phyloP scores from a whole-genome alignment of 805 yeast species.

The Yamadazyma sp. region DNA sequence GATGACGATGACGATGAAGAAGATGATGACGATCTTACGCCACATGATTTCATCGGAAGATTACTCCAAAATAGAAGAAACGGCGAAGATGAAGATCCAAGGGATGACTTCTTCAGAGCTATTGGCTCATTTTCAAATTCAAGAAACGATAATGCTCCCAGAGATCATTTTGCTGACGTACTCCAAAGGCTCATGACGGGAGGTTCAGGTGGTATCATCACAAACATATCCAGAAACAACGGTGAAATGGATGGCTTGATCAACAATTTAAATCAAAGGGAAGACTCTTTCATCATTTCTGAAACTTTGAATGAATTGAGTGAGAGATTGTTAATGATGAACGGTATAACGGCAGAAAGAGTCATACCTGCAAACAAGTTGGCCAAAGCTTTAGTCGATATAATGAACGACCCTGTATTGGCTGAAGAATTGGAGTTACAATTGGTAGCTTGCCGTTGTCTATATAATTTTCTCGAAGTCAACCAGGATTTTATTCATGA shows the following conservation, averaged over 20 bases:
- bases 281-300: slow-evolving; percentile 58
- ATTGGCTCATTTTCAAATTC: slow-evolving; percentile 18
- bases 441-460: slow-evolving; percentile 77
- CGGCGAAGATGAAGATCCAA: slow-evolving; percentile 16
- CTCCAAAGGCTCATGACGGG: slow-evolving; percentile 34
- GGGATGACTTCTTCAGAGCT: slow-evolving; percentile 24
- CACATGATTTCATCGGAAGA: slow-evolving; percentile 20
- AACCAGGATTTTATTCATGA: slow-evolving; percentile 60
- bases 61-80: slow-evolving; percentile 14
- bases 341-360: slow-evolving; percentile 58
- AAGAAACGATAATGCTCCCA: not conserved
- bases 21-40: slow-evolving; percentile 8
- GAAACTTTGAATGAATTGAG: slow-evolving; percentile 66
- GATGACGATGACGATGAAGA: slow-evolving; percentile 4
- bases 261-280: slow-evolving; percentile 38
- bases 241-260: slow-evolving; percentile 34
- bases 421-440: slow-evolving; percentile 75
- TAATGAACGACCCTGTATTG: slow-evolving; percentile 56
- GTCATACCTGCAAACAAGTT: slow-evolving; percentile 58
- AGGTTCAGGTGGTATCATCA: slow-evolving; percentile 14
- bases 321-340: slow-evolving; percentile 66
- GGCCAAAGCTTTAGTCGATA: slow-evolving; percentile 50
- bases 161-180: slow-evolving; percentile 26
- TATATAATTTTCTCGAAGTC: slow-evolving; percentile 77
- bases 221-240: slow-evolving; percentile 18